Conservation (phyloP, 73 alveolate genomes). For the Blepharisma stoltei region DNA sequence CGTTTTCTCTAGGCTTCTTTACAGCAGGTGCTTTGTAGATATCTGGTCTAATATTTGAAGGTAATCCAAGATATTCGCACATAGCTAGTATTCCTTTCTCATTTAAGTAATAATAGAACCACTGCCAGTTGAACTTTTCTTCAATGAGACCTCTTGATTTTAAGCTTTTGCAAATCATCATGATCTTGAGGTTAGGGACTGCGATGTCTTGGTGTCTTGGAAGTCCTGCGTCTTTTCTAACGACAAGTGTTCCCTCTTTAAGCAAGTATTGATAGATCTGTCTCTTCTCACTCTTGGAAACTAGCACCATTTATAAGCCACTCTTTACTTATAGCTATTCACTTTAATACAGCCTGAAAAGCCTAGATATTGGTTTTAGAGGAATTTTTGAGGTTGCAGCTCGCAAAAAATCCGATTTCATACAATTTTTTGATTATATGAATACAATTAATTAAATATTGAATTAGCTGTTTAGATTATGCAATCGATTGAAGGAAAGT, state of each 20-base stretch:
- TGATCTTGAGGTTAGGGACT: slow-evolving; percentile 79
- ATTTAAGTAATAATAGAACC: slow-evolving; percentile 84
- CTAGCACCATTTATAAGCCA: slow-evolving; percentile 74
- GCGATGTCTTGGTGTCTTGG: slow-evolving; percentile 74
- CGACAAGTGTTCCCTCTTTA: slow-evolving; percentile 86
- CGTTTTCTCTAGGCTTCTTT: slow-evolving; percentile 38
- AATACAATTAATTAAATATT: too few relatives aligned
- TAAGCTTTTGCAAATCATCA: slow-evolving; percentile 78
- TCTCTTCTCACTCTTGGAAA: slow-evolving; percentile 76
- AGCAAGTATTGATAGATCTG: slow-evolving; percentile 74
- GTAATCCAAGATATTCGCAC: slow-evolving; percentile 82
- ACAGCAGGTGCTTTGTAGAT: slow-evolving; percentile 58
- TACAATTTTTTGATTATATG: too few relatives aligned
- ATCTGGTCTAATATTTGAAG: slow-evolving; percentile 80
- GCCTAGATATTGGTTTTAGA: too few relatives aligned
- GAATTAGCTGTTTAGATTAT: too few relatives aligned
- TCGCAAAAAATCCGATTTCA: too few relatives aligned
- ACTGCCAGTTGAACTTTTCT: slow-evolving; percentile 86
- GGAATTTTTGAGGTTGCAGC: too few relatives aligned
- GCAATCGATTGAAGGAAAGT: too few relatives aligned
- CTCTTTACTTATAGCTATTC: too few relatives aligned
- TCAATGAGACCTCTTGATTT: slow-evolving; percentile 71
- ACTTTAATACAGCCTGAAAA: too few relatives aligned
- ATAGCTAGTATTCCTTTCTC: slow-evolving; percentile 78
- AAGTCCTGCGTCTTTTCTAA: slow-evolving; percentile 76